A percentile compares a stretch with the other conserved stretches of the same genome.
phyloP scores from a whole-genome alignment of 345 rosid genomes.

The Excoecaria agallocha region DNA sequence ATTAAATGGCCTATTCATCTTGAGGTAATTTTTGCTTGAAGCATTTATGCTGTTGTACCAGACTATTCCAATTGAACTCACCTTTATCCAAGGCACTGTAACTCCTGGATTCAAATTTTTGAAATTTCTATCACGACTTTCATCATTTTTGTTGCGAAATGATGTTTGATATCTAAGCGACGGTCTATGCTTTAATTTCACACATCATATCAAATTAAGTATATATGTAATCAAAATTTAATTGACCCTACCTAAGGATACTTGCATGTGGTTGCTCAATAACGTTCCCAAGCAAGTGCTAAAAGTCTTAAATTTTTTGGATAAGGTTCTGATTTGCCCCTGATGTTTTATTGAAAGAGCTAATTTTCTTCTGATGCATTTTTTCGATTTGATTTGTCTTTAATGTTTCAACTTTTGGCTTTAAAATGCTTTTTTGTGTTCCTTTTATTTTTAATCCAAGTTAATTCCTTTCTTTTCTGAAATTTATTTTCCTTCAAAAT shows the following conservation, averaged over 20 bases:
- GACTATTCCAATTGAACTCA: not conserved
- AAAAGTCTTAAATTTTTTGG: not conserved
- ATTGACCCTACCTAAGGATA: not conserved
- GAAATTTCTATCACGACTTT: not conserved
- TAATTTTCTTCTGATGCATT: too few relatives aligned
- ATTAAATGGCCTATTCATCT: conserved; percentile 95
- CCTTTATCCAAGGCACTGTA: conserved; percentile 3
- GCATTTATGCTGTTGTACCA: not conserved
- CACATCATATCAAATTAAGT: not conserved
- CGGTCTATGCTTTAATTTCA: not conserved
- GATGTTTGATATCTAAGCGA: not conserved
- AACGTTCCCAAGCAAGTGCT: not conserved
- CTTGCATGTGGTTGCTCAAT: not conserved
- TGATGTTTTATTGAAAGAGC: too few relatives aligned
- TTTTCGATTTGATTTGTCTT: too few relatives aligned
- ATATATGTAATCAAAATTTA: not conserved
- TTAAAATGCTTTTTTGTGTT: too few relatives aligned
- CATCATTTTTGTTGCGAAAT: not conserved
- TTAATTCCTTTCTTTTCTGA: too few relatives aligned
- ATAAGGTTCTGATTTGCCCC: too few relatives aligned
- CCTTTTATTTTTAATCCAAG: too few relatives aligned
- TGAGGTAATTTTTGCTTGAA: conserved; percentile 52
- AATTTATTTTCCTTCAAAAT: too few relatives aligned
- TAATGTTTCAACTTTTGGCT: too few relatives aligned
- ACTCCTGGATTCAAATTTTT: not conserved